phyloP scores from a whole-genome alignment of 768 basidiomycete species.

The Trametes coccinea region DNA sequence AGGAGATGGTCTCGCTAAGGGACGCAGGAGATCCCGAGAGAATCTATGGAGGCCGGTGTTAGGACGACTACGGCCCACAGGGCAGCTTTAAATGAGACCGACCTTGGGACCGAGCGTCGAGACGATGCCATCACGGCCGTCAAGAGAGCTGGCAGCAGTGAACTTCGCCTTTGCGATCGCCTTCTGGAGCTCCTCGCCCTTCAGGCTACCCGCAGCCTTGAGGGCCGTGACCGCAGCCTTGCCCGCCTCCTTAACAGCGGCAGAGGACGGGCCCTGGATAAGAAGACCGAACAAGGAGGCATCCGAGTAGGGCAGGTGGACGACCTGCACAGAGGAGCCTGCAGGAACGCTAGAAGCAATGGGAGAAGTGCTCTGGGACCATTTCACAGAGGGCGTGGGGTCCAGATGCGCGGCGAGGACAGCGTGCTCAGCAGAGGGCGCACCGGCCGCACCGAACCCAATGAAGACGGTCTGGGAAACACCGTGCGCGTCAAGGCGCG shows the following conservation, averaged over 20 bases:
- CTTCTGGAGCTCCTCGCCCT: conserved; percentile 69
- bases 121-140: conserved; percentile 69
- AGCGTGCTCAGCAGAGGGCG: conserved; percentile 69
- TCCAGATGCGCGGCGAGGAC: conserved; percentile 82
- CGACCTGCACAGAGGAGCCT: conserved; percentile 64
- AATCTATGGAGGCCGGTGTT: conserved; percentile 44
- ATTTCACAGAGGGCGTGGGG: conserved; percentile 80
- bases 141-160: conserved; percentile 65
- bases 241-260: conserved; percentile 65
- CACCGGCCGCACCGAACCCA: conserved; percentile 77
- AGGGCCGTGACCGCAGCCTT: conserved; percentile 69
- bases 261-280: conserved; percentile 65
- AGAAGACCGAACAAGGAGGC: conserved; percentile 85
- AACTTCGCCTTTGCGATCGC: conserved; percentile 92
- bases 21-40: conserved; percentile 59
- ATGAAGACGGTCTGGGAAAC: conserved; percentile 79
- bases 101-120: conserved; percentile 67
- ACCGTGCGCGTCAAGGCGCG: conserved; percentile 61
- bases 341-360: conserved; percentile 60
- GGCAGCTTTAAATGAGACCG: conserved; percentile 22
- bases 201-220: conserved; percentile 45
- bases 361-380: conserved; percentile 74
- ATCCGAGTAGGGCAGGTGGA: conserved; percentile 90
- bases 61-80: neutral
- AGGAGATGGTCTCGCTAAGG: conserved; percentile 60